Conservation (phyloP, 139 green algal genomes). For the Picochlorum sp. region DNA sequence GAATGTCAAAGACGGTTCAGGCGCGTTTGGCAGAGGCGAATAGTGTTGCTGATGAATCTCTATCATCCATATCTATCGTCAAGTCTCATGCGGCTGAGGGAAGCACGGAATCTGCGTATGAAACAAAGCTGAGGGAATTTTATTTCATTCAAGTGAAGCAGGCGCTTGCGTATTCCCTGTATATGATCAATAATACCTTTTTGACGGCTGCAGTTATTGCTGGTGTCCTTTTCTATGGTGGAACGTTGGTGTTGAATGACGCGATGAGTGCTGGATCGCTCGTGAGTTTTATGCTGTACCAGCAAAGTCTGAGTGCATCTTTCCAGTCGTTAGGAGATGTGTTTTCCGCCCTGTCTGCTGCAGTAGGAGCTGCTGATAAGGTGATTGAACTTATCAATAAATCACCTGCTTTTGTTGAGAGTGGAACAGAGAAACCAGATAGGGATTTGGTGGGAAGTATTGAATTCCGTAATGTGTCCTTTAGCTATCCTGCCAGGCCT, state of each 20-base stretch:
- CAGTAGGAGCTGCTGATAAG: slow-evolving; percentile 80
- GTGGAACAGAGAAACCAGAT: slow-evolving; percentile 21
- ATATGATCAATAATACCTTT: slow-evolving; percentile 60
- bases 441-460: slow-evolving; percentile 32
- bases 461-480: slow-evolving; percentile 61
- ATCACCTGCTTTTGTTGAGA: slow-evolving; percentile 23
- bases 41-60: slow-evolving; percentile 62
- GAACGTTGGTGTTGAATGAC: slow-evolving; percentile 45
- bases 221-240: slow-evolving; percentile 52
- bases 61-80: slow-evolving; percentile 62
- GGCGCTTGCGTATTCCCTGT: slow-evolving; percentile 19
- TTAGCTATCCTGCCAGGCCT: slow-evolving; percentile 73
- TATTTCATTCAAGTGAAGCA: slow-evolving; percentile 31
- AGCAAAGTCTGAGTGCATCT: slow-evolving; percentile 53
- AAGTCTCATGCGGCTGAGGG: slow-evolving; percentile 60
- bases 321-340: slow-evolving; percentile 72
- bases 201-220: slow-evolving; percentile 51
- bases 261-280: slow-evolving; percentile 43
- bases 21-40: slow-evolving; percentile 67
- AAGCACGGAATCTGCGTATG: slow-evolving; percentile 46
- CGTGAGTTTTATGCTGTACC: slow-evolving; percentile 78
- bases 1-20: slow-evolving; percentile 63
- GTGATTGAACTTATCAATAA: slow-evolving; percentile 55
- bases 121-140: slow-evolving; percentile 36
- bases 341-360: slow-evolving; percentile 58